Conservation (phyloP, 192 early-diverging fungal genomes). For the Backusella tarrabulga region DNA sequence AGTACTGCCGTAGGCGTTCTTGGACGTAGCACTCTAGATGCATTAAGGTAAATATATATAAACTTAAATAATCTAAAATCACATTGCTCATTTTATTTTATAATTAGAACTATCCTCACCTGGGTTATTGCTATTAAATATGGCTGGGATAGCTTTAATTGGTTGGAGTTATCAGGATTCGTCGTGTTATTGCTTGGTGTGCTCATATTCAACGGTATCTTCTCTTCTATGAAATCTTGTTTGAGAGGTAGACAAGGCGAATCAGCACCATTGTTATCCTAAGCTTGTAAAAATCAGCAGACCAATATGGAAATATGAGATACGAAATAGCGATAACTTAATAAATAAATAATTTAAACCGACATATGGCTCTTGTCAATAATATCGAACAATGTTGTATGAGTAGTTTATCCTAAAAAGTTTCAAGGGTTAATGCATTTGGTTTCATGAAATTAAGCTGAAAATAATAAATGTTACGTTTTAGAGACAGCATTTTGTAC, state of each 20-base stretch:
- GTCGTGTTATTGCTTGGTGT: conserved; percentile 18
- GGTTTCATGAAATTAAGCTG: background rate
- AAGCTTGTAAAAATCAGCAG: background rate
- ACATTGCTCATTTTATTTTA: background rate
- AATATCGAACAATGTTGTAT: background rate
- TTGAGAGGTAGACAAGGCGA: background rate
- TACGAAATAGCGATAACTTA: background rate
- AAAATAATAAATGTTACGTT: background rate
- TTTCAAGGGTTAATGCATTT: background rate
- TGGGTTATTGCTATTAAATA: conserved; percentile 26
- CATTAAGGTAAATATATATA: conserved; percentile 23
- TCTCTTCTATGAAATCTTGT: conserved; percentile 2
- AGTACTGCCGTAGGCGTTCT: conserved; percentile 21
- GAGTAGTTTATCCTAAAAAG: background rate
- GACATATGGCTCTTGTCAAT: background rate
- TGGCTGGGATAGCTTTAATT: conserved; percentile 25
- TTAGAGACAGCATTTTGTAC: background rate
- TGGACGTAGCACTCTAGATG: conserved; percentile 21
- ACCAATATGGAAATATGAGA: background rate
- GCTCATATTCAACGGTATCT: conserved; percentile 31
- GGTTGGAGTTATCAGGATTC: conserved; percentile 28
- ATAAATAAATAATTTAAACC: background rate
- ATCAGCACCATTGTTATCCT: conserved; percentile 9
- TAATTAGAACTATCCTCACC: conserved; percentile 21
- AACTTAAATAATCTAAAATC: background rate